Base-by-base conservation (phyloP, 2,329 filamentous ascomycete species). In the Neofusicoccum kwambonambiense region DNA sequence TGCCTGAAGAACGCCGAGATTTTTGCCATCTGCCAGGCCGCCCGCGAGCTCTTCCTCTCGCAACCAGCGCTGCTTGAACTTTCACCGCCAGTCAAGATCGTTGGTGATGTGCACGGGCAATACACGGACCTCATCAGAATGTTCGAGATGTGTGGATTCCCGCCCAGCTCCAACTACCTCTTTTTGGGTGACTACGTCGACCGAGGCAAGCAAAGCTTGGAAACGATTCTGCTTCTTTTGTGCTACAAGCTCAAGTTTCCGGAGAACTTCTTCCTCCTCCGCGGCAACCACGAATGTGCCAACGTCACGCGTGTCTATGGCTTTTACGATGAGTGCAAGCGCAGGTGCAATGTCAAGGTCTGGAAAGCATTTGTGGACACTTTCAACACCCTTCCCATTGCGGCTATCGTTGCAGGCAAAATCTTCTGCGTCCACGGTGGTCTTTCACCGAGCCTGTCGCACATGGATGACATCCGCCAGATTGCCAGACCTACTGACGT, bases 131-230 rank as follows among this genome's bases (percentile, higher is more conserved):
- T 98, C 60, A 96, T 98, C 73, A 89, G 94, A 68, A 92, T 98
- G 86, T 98, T 98, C 74, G 94, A 98, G 78, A 97, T 97, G 93
- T 97, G 94, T 75, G 94, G 94, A 4, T 98, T 97, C 74, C 94
- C 94, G 7, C 94, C 94, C 1, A 90, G 87, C 67, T 87, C 93
- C 44, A 98, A 98, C 81, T 98, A 92, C 75, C 85, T 98, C 58
- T 98, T 97, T 79, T 83, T 98, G 3, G 94, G 94, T 60, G 94
- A 98, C 77, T 98, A 98, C 75, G 94, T 98, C 73, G 94, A 98
- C 77, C 89, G 94, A 63, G 94, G 94, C 71, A 98, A 98, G 82
- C 93, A 97, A 78, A 96, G 92, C 47, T 83, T 98, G 67, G 94
- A 98, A 80, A 98, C 94, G 0, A 98, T 98, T 68, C 84, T 97